Evolutionary conservation across 1,284 basidiomycete genomes (phyloP).

Genomic region (Tilletia indica): DNA sequence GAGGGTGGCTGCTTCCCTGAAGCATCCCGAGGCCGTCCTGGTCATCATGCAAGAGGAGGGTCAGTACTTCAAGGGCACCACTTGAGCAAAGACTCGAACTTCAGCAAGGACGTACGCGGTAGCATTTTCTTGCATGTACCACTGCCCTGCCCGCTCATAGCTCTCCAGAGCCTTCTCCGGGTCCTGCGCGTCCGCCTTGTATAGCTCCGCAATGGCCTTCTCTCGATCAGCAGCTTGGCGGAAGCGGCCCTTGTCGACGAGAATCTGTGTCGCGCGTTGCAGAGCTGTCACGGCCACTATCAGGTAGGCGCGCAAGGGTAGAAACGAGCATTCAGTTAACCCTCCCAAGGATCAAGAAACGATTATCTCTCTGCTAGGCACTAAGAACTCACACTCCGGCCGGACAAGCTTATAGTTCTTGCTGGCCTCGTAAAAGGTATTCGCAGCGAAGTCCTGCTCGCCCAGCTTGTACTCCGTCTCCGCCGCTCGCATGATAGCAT

Average conservation of each 20-base stretch:
- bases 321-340: too few species aligned
- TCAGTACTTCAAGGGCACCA: not conserved
- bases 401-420: conserved; percentile 53
- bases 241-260: conserved; percentile 84
- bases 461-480: conserved; percentile 51
- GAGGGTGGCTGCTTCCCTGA: conserved; percentile 92
- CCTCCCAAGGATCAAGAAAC: too few species aligned
- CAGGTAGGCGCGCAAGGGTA: not conserved
- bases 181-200: conserved; percentile 72
- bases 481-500: conserved; percentile 58
- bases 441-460: conserved; percentile 54
- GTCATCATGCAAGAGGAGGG: conserved; percentile 10
- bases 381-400: conserved; percentile 38
- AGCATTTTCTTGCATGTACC: conserved; percentile 96
- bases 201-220: conserved; percentile 81
- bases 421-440: conserved; percentile 53
- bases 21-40: conserved; percentile 84
- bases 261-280: conserved; percentile 76
- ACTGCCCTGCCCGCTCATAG: conserved; percentile 88
- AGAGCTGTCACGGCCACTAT: conserved; percentile 89
- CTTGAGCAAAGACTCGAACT: too few species aligned
- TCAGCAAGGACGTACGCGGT: conserved; percentile 70
- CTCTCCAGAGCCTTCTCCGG: conserved; percentile 80
- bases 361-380: too few species aligned
- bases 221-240: conserved; percentile 95